Evolutionary conservation across 2,329 filamentous ascomycete genomes (phyloP).

Genomic region (Orbilia quercus): DNA sequence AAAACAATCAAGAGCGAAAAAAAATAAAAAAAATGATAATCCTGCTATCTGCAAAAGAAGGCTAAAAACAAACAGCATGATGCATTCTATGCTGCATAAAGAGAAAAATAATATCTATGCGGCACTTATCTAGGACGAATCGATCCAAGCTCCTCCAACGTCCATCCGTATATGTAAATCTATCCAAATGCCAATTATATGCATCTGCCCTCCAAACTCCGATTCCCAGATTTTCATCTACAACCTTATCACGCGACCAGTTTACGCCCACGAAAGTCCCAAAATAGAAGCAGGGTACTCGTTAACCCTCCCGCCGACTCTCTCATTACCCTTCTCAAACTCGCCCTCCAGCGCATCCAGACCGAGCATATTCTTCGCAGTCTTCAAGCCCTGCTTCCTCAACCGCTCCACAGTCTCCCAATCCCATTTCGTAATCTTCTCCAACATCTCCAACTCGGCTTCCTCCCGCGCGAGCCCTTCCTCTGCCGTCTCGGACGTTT

Average conservation of each 20-base stretch:
- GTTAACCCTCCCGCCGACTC: conserved; percentile 37
- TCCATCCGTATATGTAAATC: conserved; percentile 3
- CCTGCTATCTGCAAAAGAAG: conserved; percentile 23
- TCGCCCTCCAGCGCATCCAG: conserved; percentile 58
- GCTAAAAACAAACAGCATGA: conserved; percentile 7
- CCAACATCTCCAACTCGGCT: conserved; percentile 52
- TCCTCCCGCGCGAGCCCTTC: conserved; percentile 35
- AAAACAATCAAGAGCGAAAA: conserved; percentile 3
- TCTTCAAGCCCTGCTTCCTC: conserved; percentile 62
- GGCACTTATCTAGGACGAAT: no score
- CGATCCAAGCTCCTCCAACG: no score
- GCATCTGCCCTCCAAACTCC: no score
- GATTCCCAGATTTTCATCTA: no score
- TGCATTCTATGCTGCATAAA: conserved; percentile 37
- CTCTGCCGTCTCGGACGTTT: conserved; percentile 30
- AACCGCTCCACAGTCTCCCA: conserved; percentile 62
- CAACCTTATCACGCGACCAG: neutral
- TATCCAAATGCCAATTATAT: conserved; percentile 10
- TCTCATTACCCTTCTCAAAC: conserved; percentile 58
- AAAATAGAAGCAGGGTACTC: conserved; percentile 43
- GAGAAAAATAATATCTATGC: conserved; percentile 31
- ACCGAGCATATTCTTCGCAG: conserved; percentile 60
- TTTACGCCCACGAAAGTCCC: conserved; percentile 53
- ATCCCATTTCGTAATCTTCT: conserved; percentile 54
- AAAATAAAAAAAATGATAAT: conserved; percentile 15